These are phyloP conservation scores for Neurospora sp. DNA, from an alignment of 495 filamentous ascomycete species.

Conservation along the genomic window DNA sequence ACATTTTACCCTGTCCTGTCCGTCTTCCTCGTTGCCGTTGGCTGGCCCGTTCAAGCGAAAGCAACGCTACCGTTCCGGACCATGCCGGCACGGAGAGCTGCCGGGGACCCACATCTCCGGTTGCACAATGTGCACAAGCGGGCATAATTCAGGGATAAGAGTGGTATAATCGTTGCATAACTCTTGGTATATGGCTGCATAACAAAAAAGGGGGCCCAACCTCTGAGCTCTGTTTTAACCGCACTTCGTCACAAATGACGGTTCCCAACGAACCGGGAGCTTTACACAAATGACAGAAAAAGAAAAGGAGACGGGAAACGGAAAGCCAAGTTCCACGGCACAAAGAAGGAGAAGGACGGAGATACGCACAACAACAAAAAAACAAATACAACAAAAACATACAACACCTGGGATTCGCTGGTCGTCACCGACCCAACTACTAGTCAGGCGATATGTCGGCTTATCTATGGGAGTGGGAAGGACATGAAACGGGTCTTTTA, in stretches of 20 bases:
- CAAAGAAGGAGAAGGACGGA: too few species aligned
- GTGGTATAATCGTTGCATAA: not conserved
- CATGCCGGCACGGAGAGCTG: not conserved
- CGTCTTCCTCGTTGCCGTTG: not conserved
- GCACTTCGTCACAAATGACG: not conserved
- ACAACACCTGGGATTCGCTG: constrained; percentile 20
- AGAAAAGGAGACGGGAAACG: too few species aligned
- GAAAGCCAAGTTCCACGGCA: too few species aligned
- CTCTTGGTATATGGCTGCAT: not conserved
- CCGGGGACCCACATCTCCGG: not conserved
- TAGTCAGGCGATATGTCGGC: constrained; percentile 14
- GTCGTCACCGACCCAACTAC: constrained; percentile 42
- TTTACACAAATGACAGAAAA: not conserved
- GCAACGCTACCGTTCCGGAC: not conserved
- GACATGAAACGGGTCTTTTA: too few species aligned
- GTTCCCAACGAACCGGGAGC: not conserved
- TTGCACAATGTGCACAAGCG: not conserved
- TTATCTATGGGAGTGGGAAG: too few species aligned
- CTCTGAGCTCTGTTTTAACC: not conserved
- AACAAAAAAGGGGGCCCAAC: not conserved
- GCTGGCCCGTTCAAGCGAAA: not conserved
- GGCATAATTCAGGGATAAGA: not conserved
- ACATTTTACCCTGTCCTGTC: not conserved
- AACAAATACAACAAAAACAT: constrained; percentile 6
- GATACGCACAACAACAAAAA: too few species aligned